Conservation (phyloP, 768 basidiomycete genomes). For the Rhizopogon vinicolor region DNA sequence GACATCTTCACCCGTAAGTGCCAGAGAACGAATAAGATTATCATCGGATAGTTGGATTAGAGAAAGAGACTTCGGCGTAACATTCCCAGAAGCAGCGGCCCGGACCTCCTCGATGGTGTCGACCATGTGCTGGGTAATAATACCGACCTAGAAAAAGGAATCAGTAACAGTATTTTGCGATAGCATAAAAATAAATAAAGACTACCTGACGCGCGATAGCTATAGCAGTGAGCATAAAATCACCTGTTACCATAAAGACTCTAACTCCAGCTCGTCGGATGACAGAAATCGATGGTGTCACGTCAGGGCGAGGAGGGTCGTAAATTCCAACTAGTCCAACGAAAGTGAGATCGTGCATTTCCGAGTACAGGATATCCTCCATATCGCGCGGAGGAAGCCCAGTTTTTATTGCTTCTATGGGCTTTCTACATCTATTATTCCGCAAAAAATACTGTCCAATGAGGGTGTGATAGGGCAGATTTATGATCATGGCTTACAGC, state of each 20-base stretch:
- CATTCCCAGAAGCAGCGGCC: constrained; percentile 9
- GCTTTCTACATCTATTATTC: background rate
- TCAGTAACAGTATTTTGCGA: background rate
- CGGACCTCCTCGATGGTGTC: constrained; percentile 29
- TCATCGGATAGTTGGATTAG: constrained; percentile 32
- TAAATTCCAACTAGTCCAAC: constrained; percentile 45
- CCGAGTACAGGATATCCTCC: constrained; percentile 31
- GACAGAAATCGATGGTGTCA: constrained; percentile 36
- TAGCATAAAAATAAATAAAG: constrained; percentile 3
- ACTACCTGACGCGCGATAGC: constrained; percentile 39
- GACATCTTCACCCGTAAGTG: constrained; percentile 42
- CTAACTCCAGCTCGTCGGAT: constrained; percentile 43
- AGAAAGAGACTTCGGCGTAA: constrained; percentile 9
- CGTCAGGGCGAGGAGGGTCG: constrained; percentile 47
- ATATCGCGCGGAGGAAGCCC: constrained; percentile 5
- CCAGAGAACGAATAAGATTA: constrained; percentile 33
- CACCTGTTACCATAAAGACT: constrained; percentile 48
- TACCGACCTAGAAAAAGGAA: constrained; percentile 29
- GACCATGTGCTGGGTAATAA: constrained; percentile 33
- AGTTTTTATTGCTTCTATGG: constrained; percentile 3
- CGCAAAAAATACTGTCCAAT: background rate
- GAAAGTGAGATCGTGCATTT: constrained; percentile 31
- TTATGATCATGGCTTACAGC: constrained; percentile 14
- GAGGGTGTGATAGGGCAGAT: background rate
- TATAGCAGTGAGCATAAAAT: constrained; percentile 41